These are phyloP conservation scores for Sporothrix brasiliensis DNA, from an alignment of 2,329 filamentous ascomycete genomes.

Conservation along the genomic window DNA sequence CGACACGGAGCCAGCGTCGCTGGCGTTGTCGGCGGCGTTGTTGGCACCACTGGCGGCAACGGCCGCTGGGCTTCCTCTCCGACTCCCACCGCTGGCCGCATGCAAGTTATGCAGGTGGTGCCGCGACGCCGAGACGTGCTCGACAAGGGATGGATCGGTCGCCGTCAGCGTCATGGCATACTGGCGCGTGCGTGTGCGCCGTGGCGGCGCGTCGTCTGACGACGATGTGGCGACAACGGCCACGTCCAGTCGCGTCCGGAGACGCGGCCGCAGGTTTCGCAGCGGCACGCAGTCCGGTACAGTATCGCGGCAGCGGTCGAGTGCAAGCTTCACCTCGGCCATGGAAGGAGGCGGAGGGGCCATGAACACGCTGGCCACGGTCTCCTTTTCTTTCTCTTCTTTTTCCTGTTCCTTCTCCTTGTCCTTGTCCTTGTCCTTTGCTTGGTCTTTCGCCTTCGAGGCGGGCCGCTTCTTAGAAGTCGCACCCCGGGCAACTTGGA, in stretches of 20 bases:
- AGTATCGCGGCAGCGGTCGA: slow-evolving; percentile 53
- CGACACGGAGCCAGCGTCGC: not conserved
- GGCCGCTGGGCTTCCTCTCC: not conserved
- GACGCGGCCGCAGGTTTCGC: slow-evolving; percentile 54
- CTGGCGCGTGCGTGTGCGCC: slow-evolving; percentile 60
- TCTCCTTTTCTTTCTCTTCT: not conserved
- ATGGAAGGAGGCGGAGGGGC: slow-evolving; percentile 37
- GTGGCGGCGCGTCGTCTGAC: slow-evolving; percentile 46
- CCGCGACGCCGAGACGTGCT: slow-evolving; percentile 27
- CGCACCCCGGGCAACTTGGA: slow-evolving; percentile 28
- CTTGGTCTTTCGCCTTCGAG: not conserved
- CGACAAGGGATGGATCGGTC: slow-evolving; percentile 51
- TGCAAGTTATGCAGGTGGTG: slow-evolving; percentile 7
- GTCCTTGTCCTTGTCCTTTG: not conserved
- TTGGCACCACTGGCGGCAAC: not conserved
- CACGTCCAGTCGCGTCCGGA: slow-evolving; percentile 56
- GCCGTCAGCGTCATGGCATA: slow-evolving; percentile 62
- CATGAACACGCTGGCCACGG: too few species aligned
- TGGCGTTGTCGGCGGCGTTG: not conserved
- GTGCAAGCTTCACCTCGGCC: slow-evolving; percentile 49
- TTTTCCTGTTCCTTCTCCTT: not conserved
- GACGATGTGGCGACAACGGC: slow-evolving; percentile 56
- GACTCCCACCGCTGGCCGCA: slow-evolving; percentile 43
- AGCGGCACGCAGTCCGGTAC: slow-evolving; percentile 59
- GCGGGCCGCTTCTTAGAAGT: slow-evolving; percentile 10